These are phyloP conservation scores for Acacia confusa DNA, from an alignment of 306 rosid genomes.

Conservation along the genomic window DNA sequence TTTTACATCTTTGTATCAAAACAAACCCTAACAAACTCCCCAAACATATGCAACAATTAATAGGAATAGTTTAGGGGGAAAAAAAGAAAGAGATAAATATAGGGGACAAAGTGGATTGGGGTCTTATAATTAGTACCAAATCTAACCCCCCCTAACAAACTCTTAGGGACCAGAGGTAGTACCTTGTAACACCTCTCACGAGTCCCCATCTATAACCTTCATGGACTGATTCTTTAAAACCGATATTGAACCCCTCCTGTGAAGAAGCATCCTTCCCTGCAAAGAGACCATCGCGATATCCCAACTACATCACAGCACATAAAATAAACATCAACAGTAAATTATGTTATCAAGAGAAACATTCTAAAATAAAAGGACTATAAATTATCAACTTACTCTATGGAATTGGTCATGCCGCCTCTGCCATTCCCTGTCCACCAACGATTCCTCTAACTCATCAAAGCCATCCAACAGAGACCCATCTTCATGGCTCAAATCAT, in stretches of 20 bases:
- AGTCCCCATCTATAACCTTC: slow-evolving; percentile 72
- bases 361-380: neutral
- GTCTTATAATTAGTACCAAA: no score
- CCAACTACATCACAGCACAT: slow-evolving; percentile 44
- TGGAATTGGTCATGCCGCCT: slow-evolving; percentile 70
- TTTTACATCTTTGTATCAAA: no score
- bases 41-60: no score
- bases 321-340: neutral
- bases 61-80: no score
- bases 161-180: no score
- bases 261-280: slow-evolving; percentile 83
- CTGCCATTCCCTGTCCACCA: slow-evolving; percentile 71
- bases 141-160: no score
- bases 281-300: slow-evolving; percentile 82
- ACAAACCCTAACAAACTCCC: no score
- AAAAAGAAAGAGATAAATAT: no score
- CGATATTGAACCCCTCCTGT: slow-evolving; percentile 83
- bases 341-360: slow-evolving; percentile 8
- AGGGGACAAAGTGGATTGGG: no score
- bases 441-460: slow-evolving; percentile 41
- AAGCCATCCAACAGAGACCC: slow-evolving; percentile 47
- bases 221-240: slow-evolving; percentile 70
- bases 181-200: slow-evolving; percentile 89
- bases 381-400: slow-evolving; percentile 42
- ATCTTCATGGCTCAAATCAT: slow-evolving; percentile 33